A percentile compares a stretch with the other conserved stretches of the same genome.
These are phyloP conservation scores for Oropetium thomaeum DNA, from an alignment of 176 grass and related monocot species.

Conservation along the genomic window DNA sequence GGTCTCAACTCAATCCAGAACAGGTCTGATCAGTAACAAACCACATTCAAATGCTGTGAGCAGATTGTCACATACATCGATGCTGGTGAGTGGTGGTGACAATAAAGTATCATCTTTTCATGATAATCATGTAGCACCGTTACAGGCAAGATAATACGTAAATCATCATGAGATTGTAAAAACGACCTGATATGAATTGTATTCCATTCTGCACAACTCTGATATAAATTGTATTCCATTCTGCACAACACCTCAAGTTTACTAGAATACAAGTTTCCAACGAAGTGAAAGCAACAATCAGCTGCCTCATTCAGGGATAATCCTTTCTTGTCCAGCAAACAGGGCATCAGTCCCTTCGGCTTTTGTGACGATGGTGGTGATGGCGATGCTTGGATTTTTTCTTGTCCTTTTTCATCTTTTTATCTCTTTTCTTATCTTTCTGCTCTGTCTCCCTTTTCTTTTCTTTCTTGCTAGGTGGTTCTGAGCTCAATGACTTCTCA, in stretches of 20 bases:
- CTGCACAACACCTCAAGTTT: not conserved
- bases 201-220: no score
- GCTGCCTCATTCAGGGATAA: not conserved
- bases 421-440: conserved; percentile 30
- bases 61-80: not conserved
- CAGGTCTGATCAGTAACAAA: not conserved
- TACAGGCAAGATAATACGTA: no score
- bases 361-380: conserved; percentile 51
- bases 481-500: conserved; percentile 13
- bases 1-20: not conserved
- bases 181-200: no score
- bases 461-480: conserved; percentile 25
- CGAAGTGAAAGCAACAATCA: not conserved
- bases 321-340: not conserved
- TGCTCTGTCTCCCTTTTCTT: conserved; percentile 27
- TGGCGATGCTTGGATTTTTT: conserved; percentile 61
- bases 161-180: no score
- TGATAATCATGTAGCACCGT: not conserved
- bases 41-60: not conserved
- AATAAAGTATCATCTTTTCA: not conserved
- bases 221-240: not conserved
- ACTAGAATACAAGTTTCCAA: conserved; percentile 7
- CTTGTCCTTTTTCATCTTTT: conserved; percentile 54
- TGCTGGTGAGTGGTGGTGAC: no score
- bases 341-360: conserved; percentile 28